Evolutionary conservation across 257 asterid genomes (phyloP), one percentile per base, ranked within the genome.

Genomic region (Primulina tabacum): DNA sequence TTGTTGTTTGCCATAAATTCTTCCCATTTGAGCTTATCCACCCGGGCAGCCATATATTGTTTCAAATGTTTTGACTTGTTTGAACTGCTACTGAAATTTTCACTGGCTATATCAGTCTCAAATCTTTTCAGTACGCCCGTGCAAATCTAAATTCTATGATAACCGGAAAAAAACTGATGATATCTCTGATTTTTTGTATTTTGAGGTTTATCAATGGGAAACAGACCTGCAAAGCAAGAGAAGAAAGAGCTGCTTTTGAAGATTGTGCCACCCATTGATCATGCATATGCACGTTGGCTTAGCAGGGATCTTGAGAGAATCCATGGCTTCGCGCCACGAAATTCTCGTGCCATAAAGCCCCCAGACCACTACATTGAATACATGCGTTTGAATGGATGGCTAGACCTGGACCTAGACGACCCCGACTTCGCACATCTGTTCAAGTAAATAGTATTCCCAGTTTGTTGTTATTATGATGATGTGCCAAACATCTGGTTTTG

Each of bases 351-450:
- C 29, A 66, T 89, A 66, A 75, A 81, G 78, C 99, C 99, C 72
- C 95, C 99, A 0, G 95, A 87, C 37, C 97, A 89, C 79, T 85
- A 89, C 76, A 81, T 93, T 1, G 92, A 90, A 66, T 82, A 76
- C 84, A 93, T 93, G 99, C 92, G 80, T 3, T 9, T 89, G 79
- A 76, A 87, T n/a, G 97, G 99, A n/a, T 86, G 90, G 99, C 68
- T 90, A 80, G 99, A 93, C 75, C 57, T 90, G 75, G 81, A 88
- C 85, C 65, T 89, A 75, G 77, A 87, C 53, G 97, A 90, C 71
- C 99, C 96, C 2, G 91, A 87, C 71, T 83, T 90, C 0, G 92
- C 89, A 0, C 96, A 68, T 76, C 75, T 93, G 64, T 81, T 87
- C 73, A 85, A 90, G 83, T 84, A 78, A 80, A 79, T 69, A 2